phyloP scores from a whole-genome alignment of 768 basidiomycete genomes.

The Serendipita vermifera region DNA sequence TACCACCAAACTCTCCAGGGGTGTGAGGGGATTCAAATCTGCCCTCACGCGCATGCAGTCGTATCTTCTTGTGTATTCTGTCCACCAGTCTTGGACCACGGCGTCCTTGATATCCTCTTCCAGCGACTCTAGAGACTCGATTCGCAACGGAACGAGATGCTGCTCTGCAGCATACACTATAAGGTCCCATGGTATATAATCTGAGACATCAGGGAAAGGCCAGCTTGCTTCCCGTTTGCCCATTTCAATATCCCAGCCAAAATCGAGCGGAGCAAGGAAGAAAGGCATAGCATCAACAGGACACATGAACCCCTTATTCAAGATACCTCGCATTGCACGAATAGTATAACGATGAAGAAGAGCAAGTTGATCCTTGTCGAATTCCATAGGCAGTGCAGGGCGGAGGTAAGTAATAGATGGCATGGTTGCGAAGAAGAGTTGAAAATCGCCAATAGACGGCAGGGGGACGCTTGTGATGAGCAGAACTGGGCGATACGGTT shows the following conservation, averaged over 20 bases:
- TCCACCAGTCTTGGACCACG: conserved; percentile 60
- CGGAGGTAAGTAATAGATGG: conserved; percentile 32
- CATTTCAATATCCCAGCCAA: conserved; percentile 25
- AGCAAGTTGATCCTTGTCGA: conserved; percentile 35
- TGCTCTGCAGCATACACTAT: conserved; percentile 39
- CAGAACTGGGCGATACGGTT: conserved; percentile 43
- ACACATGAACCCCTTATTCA: conserved; percentile 58
- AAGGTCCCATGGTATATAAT: conserved; percentile 50
- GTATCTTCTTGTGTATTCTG: conserved; percentile 66
- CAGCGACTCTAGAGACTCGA: conserved; percentile 26
- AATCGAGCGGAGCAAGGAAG: conserved; percentile 49
- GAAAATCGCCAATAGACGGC: conserved; percentile 42
- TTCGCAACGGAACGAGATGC: conserved; percentile 39
- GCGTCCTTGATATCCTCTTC: conserved; percentile 43
- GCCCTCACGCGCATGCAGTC: conserved; percentile 40
- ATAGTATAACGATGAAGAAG: conserved; percentile 49
- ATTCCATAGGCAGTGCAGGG: conserved; percentile 32
- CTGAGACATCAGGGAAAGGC: conserved; percentile 28
- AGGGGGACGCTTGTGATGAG: conserved; percentile 57
- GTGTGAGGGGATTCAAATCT: conserved; percentile 63
- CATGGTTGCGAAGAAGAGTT: conserved; percentile 44
- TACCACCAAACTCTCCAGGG: conserved; percentile 51
- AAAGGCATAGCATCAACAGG: conserved; percentile 42
- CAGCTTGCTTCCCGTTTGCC: conserved; percentile 14
- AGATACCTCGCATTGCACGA: conserved; percentile 44